Evolutionary conservation across 139 green algal genomes (phyloP).

Genomic region (Picochlorum sp.): DNA sequence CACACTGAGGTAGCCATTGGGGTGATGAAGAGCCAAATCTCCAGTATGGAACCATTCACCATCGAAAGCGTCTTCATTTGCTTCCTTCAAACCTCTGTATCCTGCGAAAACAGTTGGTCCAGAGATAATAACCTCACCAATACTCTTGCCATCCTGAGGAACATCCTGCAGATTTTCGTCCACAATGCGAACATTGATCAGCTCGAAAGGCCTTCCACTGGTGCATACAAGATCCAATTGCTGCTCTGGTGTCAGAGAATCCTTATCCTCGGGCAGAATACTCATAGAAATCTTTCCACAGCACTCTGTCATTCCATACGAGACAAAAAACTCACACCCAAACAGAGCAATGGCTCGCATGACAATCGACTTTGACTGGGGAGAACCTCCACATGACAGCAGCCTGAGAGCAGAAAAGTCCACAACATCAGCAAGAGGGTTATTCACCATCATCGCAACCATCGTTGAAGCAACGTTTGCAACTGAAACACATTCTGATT

Average conservation of each 20-base stretch:
- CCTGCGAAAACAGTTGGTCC: slow-evolving; percentile 70
- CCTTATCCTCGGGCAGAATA: slow-evolving; percentile 46
- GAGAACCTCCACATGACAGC: slow-evolving; percentile 72
- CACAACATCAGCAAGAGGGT: slow-evolving; percentile 47
- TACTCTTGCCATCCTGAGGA: slow-evolving; percentile 31
- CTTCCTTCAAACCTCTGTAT: slow-evolving; percentile 38
- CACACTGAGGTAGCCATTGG: slow-evolving; percentile 61
- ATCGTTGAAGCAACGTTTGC: slow-evolving; percentile 84
- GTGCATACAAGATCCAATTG: slow-evolving; percentile 52
- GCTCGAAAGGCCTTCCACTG: slow-evolving; percentile 59
- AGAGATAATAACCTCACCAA: slow-evolving; percentile 59
- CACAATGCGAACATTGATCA: slow-evolving; percentile 61
- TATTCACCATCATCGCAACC: slow-evolving; percentile 70
- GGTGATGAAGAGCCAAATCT: slow-evolving; percentile 46
- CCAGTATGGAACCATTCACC: slow-evolving; percentile 68
- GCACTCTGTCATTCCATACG: slow-evolving; percentile 93
- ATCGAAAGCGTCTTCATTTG: slow-evolving; percentile 44
- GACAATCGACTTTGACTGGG: slow-evolving; percentile 55
- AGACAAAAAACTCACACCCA: slow-evolving; percentile 82
- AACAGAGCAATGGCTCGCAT: slow-evolving; percentile 41
- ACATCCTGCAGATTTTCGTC: slow-evolving; percentile 35
- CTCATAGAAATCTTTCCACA: slow-evolving; percentile 92
- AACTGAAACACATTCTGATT: slow-evolving; percentile 66
- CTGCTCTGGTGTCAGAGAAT: slow-evolving; percentile 13
- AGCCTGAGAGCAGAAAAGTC: slow-evolving; percentile 70